A percentile compares a stretch with the other conserved stretches of the same genome.
Evolutionary conservation across 2,329 filamentous ascomycete genomes (phyloP).

Genomic region (Incumbomyces lentus): DNA sequence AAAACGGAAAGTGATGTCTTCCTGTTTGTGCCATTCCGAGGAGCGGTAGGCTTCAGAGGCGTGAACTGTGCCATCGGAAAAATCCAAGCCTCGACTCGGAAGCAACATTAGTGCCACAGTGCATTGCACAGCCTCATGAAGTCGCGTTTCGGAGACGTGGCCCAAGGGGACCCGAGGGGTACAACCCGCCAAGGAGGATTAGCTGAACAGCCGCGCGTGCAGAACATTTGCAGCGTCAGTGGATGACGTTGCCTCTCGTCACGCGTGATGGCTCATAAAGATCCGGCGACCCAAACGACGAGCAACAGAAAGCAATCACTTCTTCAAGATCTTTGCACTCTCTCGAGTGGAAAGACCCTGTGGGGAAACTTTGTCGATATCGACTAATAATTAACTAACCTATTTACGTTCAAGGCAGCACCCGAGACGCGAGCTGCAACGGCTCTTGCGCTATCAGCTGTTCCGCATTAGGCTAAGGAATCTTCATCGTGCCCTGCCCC

Average conservation of each 20-base stretch:
- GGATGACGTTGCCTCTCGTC: conserved; percentile 3
- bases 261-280: not conserved
- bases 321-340: not conserved
- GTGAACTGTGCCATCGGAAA: no score
- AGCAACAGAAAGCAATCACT: not conserved
- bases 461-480: not conserved
- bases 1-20: no score
- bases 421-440: not conserved
- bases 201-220: conserved; percentile 1
- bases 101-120: no score
- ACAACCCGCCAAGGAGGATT: conserved; percentile 4
- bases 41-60: no score
- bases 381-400: not conserved
- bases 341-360: not conserved
- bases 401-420: not conserved
- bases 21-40: no score
- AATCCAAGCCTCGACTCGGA: no score
- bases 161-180: not conserved
- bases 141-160: not conserved
- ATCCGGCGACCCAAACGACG: not conserved
- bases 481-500: not conserved
- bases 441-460: not conserved
- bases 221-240: not conserved
- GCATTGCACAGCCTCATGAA: conserved; percentile 1
- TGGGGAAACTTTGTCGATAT: not conserved